Base-by-base conservation (phyloP, 768 basidiomycete species). In the Sporobolomyces phaffii region DNA sequence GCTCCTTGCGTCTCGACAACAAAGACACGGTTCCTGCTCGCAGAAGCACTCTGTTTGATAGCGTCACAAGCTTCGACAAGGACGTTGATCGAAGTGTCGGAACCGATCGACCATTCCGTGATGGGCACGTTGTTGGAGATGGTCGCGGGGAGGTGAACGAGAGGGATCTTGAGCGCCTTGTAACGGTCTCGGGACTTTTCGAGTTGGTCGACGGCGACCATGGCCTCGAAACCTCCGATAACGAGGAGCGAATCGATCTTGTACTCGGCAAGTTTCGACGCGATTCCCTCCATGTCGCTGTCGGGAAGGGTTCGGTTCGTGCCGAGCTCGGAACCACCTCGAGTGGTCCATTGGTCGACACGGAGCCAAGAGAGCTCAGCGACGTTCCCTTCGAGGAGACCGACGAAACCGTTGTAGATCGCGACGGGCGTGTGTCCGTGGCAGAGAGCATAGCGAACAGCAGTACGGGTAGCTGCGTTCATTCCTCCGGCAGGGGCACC, bases 1-100 rank as follows among this genome's bases (percentile, higher is more conserved):
- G 94, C 96, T 53, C 96, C 96, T 77, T 98, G 96, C 0, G 93
- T 97, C 79, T 99, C 94, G 22, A 99, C 91, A 2, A 98, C 89
- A 76, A 99, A 99, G 65, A 97, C 96, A 47, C 96, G 82, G 77
- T 98, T 92, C 69, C 96, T 79, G 75, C 91, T 96, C 7, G 96
- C 94, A 61, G 89, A 89, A 14, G 96, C 96, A 75, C 91, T 93
- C 82, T 99, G 96, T 80, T 93, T 96, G 80, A 99, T 97, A 45
- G 93, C 87, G 78, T 99, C 96, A 76, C 94, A 98, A 9, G 96
- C 96, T 67, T 93, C 90, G 59, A 98, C 92, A 34, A 99, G 82
- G 4, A 93, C 92, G 77, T 98, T 99, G 82, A 99, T 81, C 77
- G 89, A 90, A n/a, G 96, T 99, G 76, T 99, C 96, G 73, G 87